A percentile compares a stretch with the other conserved stretches of the same genome.
These are phyloP conservation scores for Cordyceps tenuipes DNA, from an alignment of 2,329 filamentous ascomycete genomes.

Conservation along the genomic window DNA sequence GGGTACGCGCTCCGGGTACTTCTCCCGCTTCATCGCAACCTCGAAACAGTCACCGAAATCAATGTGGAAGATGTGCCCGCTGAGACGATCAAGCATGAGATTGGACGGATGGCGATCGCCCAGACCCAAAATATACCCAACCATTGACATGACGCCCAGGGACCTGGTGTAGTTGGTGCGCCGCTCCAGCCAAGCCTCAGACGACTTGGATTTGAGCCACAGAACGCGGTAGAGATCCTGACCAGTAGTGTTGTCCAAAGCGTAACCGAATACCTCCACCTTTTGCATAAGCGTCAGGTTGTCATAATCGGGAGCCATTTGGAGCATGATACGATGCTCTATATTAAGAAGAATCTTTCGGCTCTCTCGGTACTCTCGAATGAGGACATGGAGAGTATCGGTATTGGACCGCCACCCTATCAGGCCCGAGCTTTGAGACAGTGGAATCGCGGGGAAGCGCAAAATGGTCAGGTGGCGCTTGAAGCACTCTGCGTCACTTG, in stretches of 20 bases:
- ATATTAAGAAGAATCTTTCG: constrained; percentile 98
- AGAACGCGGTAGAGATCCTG: constrained; percentile 96
- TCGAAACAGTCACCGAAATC: constrained; percentile 99
- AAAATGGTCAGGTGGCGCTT: constrained; percentile 97
- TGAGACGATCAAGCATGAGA: constrained; percentile 90
- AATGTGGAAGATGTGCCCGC: constrained; percentile 95
- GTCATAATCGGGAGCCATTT: constrained; percentile 99
- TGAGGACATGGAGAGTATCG: constrained; percentile 92
- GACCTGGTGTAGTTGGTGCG: constrained; percentile 98
- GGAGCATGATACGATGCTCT: constrained; percentile 98
- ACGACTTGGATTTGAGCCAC: constrained; percentile 98
- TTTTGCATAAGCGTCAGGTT: constrained; percentile 99
- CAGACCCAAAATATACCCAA: constrained; percentile 96
- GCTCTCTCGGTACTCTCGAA: constrained; percentile 93
- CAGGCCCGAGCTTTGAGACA: constrained; percentile 93
- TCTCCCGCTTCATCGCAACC: constrained; percentile 98
- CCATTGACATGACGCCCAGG: constrained; percentile 99
- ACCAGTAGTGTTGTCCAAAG: constrained; percentile 96
- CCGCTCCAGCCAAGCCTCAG: constrained; percentile 93
- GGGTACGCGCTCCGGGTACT: constrained; percentile 93
- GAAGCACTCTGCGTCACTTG: constrained; percentile 90
- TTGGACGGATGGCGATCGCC: constrained; percentile 97
- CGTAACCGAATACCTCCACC: constrained; percentile 98
- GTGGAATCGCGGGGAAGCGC: constrained; percentile 88
- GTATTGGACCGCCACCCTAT: constrained; percentile 96